Conservation (phyloP, 768 basidiomycete genomes). For the Rhizopogon sp. region DNA sequence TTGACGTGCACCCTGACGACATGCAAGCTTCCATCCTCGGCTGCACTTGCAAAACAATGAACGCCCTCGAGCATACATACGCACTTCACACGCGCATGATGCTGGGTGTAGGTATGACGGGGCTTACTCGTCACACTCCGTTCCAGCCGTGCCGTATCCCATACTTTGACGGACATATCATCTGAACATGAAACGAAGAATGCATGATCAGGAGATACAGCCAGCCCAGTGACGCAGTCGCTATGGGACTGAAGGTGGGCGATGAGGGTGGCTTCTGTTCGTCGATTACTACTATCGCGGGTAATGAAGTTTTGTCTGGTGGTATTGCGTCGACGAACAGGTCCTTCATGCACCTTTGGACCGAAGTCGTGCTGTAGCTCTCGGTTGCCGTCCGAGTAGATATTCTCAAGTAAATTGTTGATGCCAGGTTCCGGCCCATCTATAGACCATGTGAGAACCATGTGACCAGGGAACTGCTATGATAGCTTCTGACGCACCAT, state of each 20-base stretch:
- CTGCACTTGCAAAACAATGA: slow-evolving; percentile 87
- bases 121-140: slow-evolving; percentile 89
- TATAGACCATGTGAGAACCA: slow-evolving; percentile 24
- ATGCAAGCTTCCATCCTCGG: slow-evolving; percentile 79
- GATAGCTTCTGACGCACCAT: slow-evolving; percentile 42
- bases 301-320: slow-evolving; percentile 62
- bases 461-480: neutral
- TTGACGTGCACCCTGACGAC: slow-evolving; percentile 78
- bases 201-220: slow-evolving; percentile 87
- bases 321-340: slow-evolving; percentile 71
- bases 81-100: slow-evolving; percentile 61
- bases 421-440: slow-evolving; percentile 91
- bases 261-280: slow-evolving; percentile 75
- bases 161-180: slow-evolving; percentile 90
- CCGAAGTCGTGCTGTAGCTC: slow-evolving; percentile 91
- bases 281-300: slow-evolving; percentile 56
- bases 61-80: slow-evolving; percentile 82
- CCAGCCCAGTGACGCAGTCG: slow-evolving; percentile 72
- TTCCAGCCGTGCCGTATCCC: slow-evolving; percentile 91
- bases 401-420: slow-evolving; percentile 80
- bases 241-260: slow-evolving; percentile 82
- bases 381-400: slow-evolving; percentile 82
- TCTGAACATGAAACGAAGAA: slow-evolving; percentile 95
- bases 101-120: slow-evolving; percentile 63
- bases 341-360: slow-evolving; percentile 78